Conservation (phyloP, 768 basidiomycete species). For the Epithele typhae region DNA sequence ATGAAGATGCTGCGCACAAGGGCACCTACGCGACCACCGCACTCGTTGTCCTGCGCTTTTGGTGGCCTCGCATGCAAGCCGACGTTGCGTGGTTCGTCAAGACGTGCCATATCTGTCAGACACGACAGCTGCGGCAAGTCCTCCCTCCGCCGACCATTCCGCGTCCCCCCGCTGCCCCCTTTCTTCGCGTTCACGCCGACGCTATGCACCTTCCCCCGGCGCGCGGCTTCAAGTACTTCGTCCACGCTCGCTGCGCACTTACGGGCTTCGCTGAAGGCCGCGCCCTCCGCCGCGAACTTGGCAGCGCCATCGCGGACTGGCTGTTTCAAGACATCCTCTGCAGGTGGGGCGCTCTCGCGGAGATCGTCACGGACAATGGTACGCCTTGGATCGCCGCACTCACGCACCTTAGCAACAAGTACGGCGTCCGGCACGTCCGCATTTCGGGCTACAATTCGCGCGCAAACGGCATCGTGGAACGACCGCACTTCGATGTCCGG, state of each 20-base stretch:
- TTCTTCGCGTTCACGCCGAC: slow-evolving; percentile 35
- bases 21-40: slow-evolving; percentile 9
- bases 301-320: slow-evolving; percentile 22
- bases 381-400: slow-evolving; percentile 25
- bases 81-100: slow-evolving; percentile 20
- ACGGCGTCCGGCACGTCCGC: slow-evolving; percentile 33
- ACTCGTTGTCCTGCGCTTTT: slow-evolving; percentile 13
- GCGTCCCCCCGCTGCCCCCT: slow-evolving; percentile 20
- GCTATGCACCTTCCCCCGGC: slow-evolving; percentile 40
- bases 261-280: slow-evolving; percentile 30
- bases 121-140: slow-evolving; percentile 18
- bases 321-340: slow-evolving; percentile 35
- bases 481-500: slow-evolving; percentile 13
- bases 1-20: slow-evolving; percentile 19
- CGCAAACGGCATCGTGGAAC: slow-evolving; percentile 27
- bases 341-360: slow-evolving; percentile 34
- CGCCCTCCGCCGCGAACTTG: slow-evolving; percentile 25
- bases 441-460: slow-evolving; percentile 5
- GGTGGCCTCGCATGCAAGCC: slow-evolving; percentile 21
- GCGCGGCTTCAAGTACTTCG: slow-evolving; percentile 31
- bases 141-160: slow-evolving; percentile 20
- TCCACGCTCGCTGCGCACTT: slow-evolving; percentile 34
- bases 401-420: slow-evolving; percentile 20
- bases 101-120: slow-evolving; percentile 38
- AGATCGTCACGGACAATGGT: slow-evolving; percentile 42